phyloP scores from a whole-genome alignment of 2,329 filamentous ascomycete genomes.

The Trichophyton rubrum region DNA sequence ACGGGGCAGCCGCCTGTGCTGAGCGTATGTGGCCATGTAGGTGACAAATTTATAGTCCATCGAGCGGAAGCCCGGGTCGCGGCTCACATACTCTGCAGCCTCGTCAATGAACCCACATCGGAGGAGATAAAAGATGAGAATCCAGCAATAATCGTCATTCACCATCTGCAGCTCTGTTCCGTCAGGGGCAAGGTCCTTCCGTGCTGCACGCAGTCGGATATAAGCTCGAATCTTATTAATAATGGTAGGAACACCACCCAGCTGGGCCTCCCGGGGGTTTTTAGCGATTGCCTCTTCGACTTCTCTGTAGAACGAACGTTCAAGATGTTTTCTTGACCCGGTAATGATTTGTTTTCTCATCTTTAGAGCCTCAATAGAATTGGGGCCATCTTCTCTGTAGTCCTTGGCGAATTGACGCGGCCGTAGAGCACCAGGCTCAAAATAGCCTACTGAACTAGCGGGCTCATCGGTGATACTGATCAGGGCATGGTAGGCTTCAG shows the following conservation, averaged over 20 bases:
- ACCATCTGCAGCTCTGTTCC: slow-evolving; percentile 68
- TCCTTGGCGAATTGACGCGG: slow-evolving; percentile 64
- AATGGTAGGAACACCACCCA: slow-evolving; percentile 77
- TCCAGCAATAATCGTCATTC: slow-evolving; percentile 80
- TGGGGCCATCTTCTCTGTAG: slow-evolving; percentile 63
- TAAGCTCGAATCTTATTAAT: slow-evolving; percentile 88
- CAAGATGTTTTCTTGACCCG: slow-evolving; percentile 67
- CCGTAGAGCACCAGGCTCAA: slow-evolving; percentile 52
- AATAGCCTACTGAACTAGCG: slow-evolving; percentile 44
- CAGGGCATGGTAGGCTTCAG: slow-evolving; percentile 72
- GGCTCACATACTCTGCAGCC: slow-evolving; percentile 73
- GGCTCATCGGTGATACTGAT: slow-evolving; percentile 67
- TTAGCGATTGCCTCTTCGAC: slow-evolving; percentile 67
- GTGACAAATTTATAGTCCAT: slow-evolving; percentile 81
- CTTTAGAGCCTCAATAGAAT: slow-evolving; percentile 49
- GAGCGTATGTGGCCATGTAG: slow-evolving; percentile 76
- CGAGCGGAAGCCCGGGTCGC: slow-evolving; percentile 69
- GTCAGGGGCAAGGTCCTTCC: slow-evolving; percentile 75
- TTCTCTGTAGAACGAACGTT: slow-evolving; percentile 66
- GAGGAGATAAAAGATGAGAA: slow-evolving; percentile 81
- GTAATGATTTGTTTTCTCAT: slow-evolving; percentile 69
- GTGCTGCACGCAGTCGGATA: slow-evolving; percentile 63
- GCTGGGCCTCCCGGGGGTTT: slow-evolving; percentile 74
- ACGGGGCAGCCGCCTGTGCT: slow-evolving; percentile 62
- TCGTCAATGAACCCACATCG: slow-evolving; percentile 73